phyloP scores from a whole-genome alignment of 1,284 basidiomycete species.

The Pseudozyma sp. region DNA sequence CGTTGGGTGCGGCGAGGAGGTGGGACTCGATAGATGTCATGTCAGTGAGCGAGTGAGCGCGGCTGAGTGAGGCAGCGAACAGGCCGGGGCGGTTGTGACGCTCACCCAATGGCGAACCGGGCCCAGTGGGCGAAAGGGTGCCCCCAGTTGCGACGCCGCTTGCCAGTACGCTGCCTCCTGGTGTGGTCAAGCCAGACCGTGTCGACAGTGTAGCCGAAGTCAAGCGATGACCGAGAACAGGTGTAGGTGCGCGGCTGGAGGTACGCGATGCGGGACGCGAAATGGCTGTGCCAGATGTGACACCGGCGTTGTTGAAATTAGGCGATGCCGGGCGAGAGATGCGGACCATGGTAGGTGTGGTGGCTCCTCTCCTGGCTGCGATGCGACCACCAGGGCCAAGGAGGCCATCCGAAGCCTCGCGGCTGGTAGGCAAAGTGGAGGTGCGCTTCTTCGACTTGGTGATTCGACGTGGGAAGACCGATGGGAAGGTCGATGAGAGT shows the following conservation, averaged over 20 bases:
- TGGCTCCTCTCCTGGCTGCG: constrained; percentile 30
- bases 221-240: constrained; percentile 46
- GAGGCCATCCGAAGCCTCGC: constrained; percentile 12
- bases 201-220: constrained; percentile 40
- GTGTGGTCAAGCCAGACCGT: constrained; percentile 27
- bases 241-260: constrained; percentile 47
- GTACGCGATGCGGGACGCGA: constrained; percentile 50
- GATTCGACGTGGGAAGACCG: constrained; percentile 27
- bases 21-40: constrained; percentile 29
- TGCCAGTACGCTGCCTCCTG: constrained; percentile 15
- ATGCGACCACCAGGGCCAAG: constrained; percentile 31
- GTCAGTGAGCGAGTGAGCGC: constrained; percentile 40
- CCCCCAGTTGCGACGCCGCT: constrained; percentile 17
- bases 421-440: constrained; percentile 33
- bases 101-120: constrained; percentile 42
- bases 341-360: constrained; percentile 35
- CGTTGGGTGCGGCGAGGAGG: constrained; percentile 21
- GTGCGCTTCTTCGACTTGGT: constrained; percentile 38
- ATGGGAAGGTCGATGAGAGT: constrained; percentile 31
- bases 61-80: constrained; percentile 40
- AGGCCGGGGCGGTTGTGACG: constrained; percentile 25
- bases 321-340: constrained; percentile 46
- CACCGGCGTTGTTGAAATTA: constrained; percentile 19
- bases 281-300: constrained; percentile 37
- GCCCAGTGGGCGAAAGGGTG: constrained; percentile 25